These are phyloP conservation scores for Prorocentrum cordatum DNA, from an alignment of 169 alveolate genomes.

Conservation along the genomic window DNA sequence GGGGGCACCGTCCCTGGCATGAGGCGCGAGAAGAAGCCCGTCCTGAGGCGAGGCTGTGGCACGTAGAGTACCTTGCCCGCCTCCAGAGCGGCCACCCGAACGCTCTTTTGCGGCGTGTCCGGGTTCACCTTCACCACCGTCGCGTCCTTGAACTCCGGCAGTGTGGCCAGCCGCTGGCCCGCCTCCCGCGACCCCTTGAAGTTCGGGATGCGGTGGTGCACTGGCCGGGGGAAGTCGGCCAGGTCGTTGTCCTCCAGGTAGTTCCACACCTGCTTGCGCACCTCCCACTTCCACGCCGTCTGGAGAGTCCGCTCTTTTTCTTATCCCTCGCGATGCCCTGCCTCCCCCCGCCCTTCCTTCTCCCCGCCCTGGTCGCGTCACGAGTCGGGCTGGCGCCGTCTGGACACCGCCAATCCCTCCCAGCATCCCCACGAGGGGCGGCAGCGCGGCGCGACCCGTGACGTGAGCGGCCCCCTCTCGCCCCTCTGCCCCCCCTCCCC, in stretches of 20 bases:
- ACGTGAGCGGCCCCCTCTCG: too few relatives aligned
- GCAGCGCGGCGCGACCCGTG: too few relatives aligned
- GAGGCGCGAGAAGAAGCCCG: constrained; percentile 50
- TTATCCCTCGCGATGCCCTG: too few relatives aligned
- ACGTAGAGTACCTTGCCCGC: constrained; percentile 23
- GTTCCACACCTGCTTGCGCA: constrained; percentile 56
- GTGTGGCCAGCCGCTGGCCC: constrained; percentile 8
- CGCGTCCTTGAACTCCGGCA: constrained; percentile 53
- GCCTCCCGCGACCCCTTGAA: constrained; percentile 32
- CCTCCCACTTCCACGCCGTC: constrained; percentile 65
- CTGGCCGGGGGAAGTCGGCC: constrained; percentile 64
- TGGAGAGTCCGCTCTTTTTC: background rate
- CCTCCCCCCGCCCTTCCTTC: too few relatives aligned
- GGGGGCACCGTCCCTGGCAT: constrained; percentile 23
- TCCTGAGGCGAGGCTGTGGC: constrained; percentile 58
- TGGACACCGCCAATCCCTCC: too few relatives aligned
- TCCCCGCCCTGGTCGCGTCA: too few relatives aligned
- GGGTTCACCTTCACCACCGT: constrained; percentile 69
- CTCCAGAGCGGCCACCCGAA: constrained; percentile 1
- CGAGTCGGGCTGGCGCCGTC: too few relatives aligned
- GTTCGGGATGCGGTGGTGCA: constrained; percentile 67
- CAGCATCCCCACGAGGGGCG: too few relatives aligned
- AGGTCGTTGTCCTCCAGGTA: constrained; percentile 17
- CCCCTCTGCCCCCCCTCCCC: too few relatives aligned
- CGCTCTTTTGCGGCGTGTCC: constrained; percentile 68